phyloP scores from a whole-genome alignment of 192 early-diverging fungal species.

The Physocladia obscura region DNA sequence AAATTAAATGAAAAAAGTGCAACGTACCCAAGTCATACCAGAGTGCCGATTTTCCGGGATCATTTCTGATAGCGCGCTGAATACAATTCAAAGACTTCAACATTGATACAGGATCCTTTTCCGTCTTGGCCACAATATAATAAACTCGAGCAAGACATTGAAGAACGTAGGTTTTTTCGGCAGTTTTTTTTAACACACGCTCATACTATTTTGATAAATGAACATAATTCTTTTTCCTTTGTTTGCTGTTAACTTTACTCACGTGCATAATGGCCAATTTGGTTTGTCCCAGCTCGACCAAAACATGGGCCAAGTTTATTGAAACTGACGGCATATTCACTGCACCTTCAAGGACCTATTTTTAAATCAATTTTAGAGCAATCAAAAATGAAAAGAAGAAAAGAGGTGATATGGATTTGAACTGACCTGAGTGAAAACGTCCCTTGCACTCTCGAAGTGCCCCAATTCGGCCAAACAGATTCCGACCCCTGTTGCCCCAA shows the following conservation, averaged over 20 bases:
- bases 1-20: slow-evolving; percentile 40
- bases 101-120: slow-evolving; percentile 48
- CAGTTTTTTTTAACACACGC: slow-evolving; percentile 36
- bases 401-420: neutral
- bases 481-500: slow-evolving; percentile 83
- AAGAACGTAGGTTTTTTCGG: slow-evolving; percentile 30
- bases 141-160: slow-evolving; percentile 42
- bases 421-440: slow-evolving; percentile 63
- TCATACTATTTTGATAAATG: slow-evolving; percentile 40
- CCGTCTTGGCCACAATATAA: slow-evolving; percentile 49
- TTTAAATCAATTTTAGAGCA: too few relatives aligned
- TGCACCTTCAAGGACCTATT: slow-evolving; percentile 56
- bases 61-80: slow-evolving; percentile 51
- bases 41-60: slow-evolving; percentile 37
- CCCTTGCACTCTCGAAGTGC: slow-evolving; percentile 56
- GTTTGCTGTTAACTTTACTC: too few relatives aligned
- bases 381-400: too few relatives aligned
- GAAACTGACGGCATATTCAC: slow-evolving; percentile 50
- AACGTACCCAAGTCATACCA: slow-evolving; percentile 34
- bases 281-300: slow-evolving; percentile 71
- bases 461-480: slow-evolving; percentile 78
- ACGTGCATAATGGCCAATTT: slow-evolving; percentile 74
- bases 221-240: neutral
- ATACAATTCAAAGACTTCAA: slow-evolving; percentile 38
- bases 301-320: slow-evolving; percentile 77